A percentile compares a stretch with the other conserved stretches of the same genome.
Conservation (phyloP, 257 asterid genomes). For the Solanum okadae region DNA sequence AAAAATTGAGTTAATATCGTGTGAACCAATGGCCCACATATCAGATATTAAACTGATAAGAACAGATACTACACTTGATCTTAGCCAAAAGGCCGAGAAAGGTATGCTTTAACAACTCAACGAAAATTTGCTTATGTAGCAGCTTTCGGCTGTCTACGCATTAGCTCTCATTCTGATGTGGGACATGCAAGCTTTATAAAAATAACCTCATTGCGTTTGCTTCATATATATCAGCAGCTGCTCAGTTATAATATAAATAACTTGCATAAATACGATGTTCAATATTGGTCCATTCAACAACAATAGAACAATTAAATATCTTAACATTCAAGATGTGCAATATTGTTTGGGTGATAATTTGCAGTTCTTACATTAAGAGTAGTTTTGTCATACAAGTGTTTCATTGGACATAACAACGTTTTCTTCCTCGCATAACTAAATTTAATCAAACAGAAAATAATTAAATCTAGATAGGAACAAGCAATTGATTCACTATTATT, state of each 20-base stretch:
- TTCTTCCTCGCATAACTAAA: no score
- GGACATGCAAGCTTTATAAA: background rate
- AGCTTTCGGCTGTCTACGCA: background rate
- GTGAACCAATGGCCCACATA: fast-evolving
- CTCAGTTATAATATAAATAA: background rate
- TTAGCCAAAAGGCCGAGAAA: slow-evolving; percentile 42
- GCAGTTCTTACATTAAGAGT: no score
- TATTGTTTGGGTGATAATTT: background rate
- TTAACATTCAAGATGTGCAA: background rate
- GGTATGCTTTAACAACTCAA: background rate
- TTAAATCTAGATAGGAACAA: no score
- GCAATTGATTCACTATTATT: no score
- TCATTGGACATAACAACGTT: no score
- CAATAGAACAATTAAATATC: background rate
- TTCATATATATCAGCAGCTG: background rate
- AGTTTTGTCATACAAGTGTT: no score
- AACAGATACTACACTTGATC: slow-evolving; percentile 32
- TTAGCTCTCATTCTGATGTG: background rate
- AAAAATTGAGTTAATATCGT: background rate
- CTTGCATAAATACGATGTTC: background rate
- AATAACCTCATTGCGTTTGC: background rate
- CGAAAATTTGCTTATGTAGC: background rate
- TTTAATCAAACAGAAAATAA: no score
- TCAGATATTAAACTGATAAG: slow-evolving; percentile 19
- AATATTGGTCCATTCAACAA: no score